A percentile compares a stretch with the other conserved stretches of the same genome.
These are phyloP conservation scores for Spencermartinsiella ligniputridi DNA, from an alignment of 1,139 yeast genomes.

Conservation along the genomic window DNA sequence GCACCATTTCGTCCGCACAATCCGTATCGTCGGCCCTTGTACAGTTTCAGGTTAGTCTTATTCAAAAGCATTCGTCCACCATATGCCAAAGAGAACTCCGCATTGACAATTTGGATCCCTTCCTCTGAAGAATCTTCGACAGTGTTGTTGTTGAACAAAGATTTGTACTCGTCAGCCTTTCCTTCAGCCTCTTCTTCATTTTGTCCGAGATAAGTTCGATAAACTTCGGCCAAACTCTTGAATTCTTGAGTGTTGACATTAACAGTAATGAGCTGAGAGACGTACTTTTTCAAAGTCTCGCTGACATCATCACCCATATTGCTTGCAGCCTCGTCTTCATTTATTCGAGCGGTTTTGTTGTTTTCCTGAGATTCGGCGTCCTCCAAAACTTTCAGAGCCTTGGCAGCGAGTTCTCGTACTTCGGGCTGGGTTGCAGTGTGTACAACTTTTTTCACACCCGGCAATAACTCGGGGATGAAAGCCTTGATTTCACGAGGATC, in stretches of 20 bases:
- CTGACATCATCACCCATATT: slow-evolving; percentile 23
- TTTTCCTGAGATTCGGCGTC: slow-evolving; percentile 73
- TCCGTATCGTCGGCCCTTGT: slow-evolving; percentile 96
- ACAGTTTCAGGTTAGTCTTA: slow-evolving; percentile 79
- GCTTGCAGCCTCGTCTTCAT: slow-evolving; percentile 24
- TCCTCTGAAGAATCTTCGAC: slow-evolving; percentile 59
- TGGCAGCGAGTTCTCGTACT: slow-evolving; percentile 87
- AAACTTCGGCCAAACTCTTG: slow-evolving; percentile 59
- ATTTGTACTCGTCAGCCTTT: slow-evolving; percentile 54
- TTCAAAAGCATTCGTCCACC: slow-evolving; percentile 96
- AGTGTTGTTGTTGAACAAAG: slow-evolving; percentile 57
- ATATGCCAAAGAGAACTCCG: slow-evolving; percentile 92
- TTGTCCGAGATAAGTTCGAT: slow-evolving; percentile 36
- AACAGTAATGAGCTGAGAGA: slow-evolving; percentile 53
- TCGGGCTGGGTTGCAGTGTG: slow-evolving; percentile 93
- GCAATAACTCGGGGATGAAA: slow-evolving; percentile 78
- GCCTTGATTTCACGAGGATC: slow-evolving; percentile 87
- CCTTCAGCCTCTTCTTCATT: slow-evolving; percentile 41
- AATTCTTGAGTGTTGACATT: slow-evolving; percentile 92
- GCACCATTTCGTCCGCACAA: slow-evolving; percentile 99
- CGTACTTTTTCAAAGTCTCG: slow-evolving; percentile 44
- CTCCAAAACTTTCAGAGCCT: slow-evolving; percentile 74
- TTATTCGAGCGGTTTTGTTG: slow-evolving; percentile 59
- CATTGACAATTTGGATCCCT: slow-evolving; percentile 85
- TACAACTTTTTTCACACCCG: slow-evolving; percentile 85